Evolutionary conservation across 2,329 filamentous ascomycete genomes (phyloP), one percentile per base, ranked within the genome.

Genomic region (Arthroderma uncinatum): DNA sequence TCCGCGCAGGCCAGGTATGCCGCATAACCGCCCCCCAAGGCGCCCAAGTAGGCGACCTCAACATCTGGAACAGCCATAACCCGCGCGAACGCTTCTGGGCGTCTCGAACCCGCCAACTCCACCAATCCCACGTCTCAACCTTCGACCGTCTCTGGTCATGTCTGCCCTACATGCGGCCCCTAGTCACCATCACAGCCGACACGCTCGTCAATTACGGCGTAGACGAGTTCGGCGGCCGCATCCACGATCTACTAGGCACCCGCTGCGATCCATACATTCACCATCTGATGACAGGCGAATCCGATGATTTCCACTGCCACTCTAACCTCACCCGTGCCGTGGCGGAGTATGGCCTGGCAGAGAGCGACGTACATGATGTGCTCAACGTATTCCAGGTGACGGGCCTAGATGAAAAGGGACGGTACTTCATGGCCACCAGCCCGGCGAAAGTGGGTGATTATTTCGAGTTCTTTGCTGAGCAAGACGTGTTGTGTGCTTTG

Each of bases 311-410:
- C 69, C 87, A 93, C 68, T 94, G 89, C 69, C 88, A 92, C 66
- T 89, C 85, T 1, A 94, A 94, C 68, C 78, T 94, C 9, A 82
- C 82, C 1, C 81, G 89, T 2, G 86, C 89, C 0, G 81, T 93
- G 1, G 60, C 84, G 0, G 83, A 84, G 0, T 83, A 77, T 60
- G 86, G 87, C 0, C 69, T 93, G 42, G 78, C 76, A 4, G 89
- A 93, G 70, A 75, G 76, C 30, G 87, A 93, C 66, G 82, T 93
- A 1, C 89, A 94, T 65, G 88, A 94, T 68, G 88, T 94, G 0
- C 77, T 94, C 56, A 94, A 94, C 65, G 76, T 94, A 2, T 93
- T 94, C 67, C 89, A 94, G 69, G 87, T 91, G 5, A 93, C 89
- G 0, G 87, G 88, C 0, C 68, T 93, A 50, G 85, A 93, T 64